Conservation (phyloP, 768 basidiomycete species). For the Boletus reticulatus region DNA sequence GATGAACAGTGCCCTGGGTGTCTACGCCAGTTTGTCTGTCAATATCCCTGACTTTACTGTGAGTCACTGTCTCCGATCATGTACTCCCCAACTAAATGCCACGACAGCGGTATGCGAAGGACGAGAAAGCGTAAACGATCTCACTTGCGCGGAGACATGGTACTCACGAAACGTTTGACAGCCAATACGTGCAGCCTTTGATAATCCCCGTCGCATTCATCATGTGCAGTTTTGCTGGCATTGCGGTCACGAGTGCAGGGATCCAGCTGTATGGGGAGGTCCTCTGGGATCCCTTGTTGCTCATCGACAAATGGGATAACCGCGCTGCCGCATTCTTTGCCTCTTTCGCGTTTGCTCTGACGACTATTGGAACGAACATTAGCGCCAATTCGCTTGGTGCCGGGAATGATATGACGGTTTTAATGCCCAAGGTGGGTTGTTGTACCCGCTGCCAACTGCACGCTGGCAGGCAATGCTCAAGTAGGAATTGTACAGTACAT, state of each 20-base stretch:
- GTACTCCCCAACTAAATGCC: background rate
- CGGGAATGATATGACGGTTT: slow-evolving; percentile 83
- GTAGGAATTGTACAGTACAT: slow-evolving; percentile 31
- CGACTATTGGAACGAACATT: slow-evolving; percentile 41
- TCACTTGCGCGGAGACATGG: background rate
- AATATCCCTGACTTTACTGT: slow-evolving; percentile 87
- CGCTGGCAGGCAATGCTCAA: background rate
- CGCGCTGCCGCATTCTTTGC: slow-evolving; percentile 85
- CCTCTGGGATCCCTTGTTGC: slow-evolving; percentile 61
- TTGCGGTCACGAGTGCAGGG: slow-evolving; percentile 78
- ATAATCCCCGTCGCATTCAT: slow-evolving; percentile 81
- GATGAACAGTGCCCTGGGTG: slow-evolving; percentile 74
- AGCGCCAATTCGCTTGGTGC: slow-evolving; percentile 66
- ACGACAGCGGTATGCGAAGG: slow-evolving; percentile 68
- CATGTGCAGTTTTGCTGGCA: slow-evolving; percentile 73
- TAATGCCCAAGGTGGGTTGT: slow-evolving; percentile 59
- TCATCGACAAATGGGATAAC: slow-evolving; percentile 83
- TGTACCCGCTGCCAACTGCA: background rate
- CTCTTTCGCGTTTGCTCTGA: slow-evolving; percentile 59
- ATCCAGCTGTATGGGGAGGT: slow-evolving; percentile 49
- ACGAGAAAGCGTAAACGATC: slow-evolving; percentile 33
- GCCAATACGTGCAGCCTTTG: slow-evolving; percentile 70
- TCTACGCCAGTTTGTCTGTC: slow-evolving; percentile 68
- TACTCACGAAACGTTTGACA: slow-evolving; percentile 23
- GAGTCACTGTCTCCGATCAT: background rate